Evolutionary conservation across 805 yeast genomes (phyloP), one percentile per base, ranked within the genome.

Genomic region (Pichia phayaonensis): DNA sequence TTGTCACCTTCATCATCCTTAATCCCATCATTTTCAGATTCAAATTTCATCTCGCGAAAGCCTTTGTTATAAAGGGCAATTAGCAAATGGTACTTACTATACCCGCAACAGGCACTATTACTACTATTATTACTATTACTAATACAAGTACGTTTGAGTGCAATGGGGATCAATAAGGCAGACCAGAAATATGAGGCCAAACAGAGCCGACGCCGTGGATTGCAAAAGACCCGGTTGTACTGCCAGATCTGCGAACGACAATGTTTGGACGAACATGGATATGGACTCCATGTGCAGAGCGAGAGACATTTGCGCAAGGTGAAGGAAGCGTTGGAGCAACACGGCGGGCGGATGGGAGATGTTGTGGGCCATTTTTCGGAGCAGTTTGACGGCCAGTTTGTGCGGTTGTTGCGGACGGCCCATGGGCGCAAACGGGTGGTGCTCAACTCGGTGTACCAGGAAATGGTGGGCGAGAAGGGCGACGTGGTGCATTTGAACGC

Each of bases 211-310:
- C 95, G 34, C 85, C 85, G 79, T 45, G 98, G 98, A 2, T 80
- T 90, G 24, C 97, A 90, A 67, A 83, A 86, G 61, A 77, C 94
- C 47, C 75, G 80, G 54, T 92, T 80, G 75, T 95, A 90, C 67
- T 94, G 99, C 66, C 98, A 85, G 64, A 75, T 88, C 3, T 94
- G 99, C 61, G 80, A 76, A 62, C 89, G 92, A 61, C 99, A 94
- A 68, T 90, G 98, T 64, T 72, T 97, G 49, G 99, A 95, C 64
- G 95, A 86, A 55, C 92, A 94, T 68, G 99, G 99, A 24, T 94
- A 86, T 72, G 84, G 86, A 60, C 85, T 92, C 60, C 99, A 94
- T 65, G 75, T 84, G n/a, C 74, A 75, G 55, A 82, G 95, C n/a
- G 88, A 86, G 43, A 73, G 86, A 1, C 99, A 94, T 63, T 66